These are phyloP conservation scores for Fusarium nygamai DNA, from an alignment of 2,329 filamentous ascomycete species.

Conservation along the genomic window DNA sequence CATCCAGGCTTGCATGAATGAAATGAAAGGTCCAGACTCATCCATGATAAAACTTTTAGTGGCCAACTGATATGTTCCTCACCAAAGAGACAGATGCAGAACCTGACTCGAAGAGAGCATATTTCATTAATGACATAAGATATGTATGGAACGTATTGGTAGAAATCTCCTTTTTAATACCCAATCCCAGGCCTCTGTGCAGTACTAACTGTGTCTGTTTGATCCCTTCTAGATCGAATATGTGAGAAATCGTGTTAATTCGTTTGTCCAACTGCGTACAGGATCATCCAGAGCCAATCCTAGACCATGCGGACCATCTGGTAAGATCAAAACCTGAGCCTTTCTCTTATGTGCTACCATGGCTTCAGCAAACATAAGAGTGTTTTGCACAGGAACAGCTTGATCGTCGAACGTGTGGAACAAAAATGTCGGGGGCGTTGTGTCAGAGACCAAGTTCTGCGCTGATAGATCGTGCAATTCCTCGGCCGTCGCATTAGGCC, in stretches of 20 bases:
- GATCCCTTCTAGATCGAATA: not conserved
- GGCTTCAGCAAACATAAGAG: conserved; percentile 6
- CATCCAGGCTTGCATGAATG: too few species aligned
- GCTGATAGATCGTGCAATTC: conserved; percentile 6
- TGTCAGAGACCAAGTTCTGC: conserved; percentile 10
- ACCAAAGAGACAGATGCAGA: too few species aligned
- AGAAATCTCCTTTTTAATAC: too few species aligned
- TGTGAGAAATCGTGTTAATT: conserved; percentile 16
- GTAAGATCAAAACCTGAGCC: conserved; percentile 3
- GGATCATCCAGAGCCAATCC: conserved; percentile 16
- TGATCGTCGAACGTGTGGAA: conserved; percentile 18
- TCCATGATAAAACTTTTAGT: too few species aligned
- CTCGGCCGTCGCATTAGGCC: not conserved
- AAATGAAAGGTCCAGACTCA: too few species aligned
- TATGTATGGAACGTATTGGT: too few species aligned
- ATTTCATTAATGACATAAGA: too few species aligned
- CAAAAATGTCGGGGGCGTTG: conserved; percentile 19
- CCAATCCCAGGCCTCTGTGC: not conserved
- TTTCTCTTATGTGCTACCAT: conserved; percentile 3
- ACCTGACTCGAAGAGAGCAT: too few species aligned
- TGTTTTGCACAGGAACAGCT: conserved; percentile 16
- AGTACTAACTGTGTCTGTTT: fast-evolving
- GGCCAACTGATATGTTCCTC: too few species aligned
- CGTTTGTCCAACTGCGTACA: conserved; percentile 9
- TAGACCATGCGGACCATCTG: conserved; percentile 9